A percentile compares a stretch with the other conserved stretches of the same genome.
Conservation (phyloP, 345 rosid genomes). For the Excoecaria agallocha region DNA sequence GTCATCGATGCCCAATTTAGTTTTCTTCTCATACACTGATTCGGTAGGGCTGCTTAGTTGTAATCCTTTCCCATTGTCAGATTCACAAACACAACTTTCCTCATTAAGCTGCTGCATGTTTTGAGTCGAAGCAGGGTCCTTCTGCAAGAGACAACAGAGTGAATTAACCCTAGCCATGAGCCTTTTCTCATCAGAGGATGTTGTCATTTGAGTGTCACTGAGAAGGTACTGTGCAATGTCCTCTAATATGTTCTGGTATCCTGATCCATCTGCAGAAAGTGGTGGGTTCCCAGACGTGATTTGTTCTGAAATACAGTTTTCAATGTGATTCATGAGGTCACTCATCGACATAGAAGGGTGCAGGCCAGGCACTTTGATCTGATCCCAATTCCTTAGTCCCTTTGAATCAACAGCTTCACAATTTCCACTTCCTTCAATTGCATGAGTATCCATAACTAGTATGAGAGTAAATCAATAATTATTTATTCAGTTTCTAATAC, state of each 20-base stretch:
- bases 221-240: conserved; percentile 82
- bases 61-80: conserved; percentile 33
- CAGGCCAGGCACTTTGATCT: conserved; percentile 83
- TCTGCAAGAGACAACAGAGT: conserved; percentile 89
- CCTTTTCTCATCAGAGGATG: conserved; percentile 81
- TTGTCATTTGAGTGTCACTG: conserved; percentile 63
- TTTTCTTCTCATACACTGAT: conserved; percentile 28
- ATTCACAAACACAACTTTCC: conserved; percentile 37
- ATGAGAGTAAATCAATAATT: conserved; percentile 19
- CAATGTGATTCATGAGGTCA: conserved; percentile 79
- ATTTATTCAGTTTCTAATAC: neutral
- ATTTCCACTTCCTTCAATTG: conserved; percentile 57
- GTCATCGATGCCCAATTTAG: conserved; percentile 28
- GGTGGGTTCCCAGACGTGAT: conserved; percentile 49
- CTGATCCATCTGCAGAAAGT: conserved; percentile 38
- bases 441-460: conserved; percentile 56
- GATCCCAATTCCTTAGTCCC: conserved; percentile 61
- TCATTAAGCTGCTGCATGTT: conserved; percentile 55
- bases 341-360: conserved; percentile 85
- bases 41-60: conserved; percentile 28
- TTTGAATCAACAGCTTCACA: conserved; percentile 61
- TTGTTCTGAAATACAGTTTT: conserved; percentile 65
- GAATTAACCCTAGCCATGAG: conserved; percentile 98
- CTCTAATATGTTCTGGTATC: conserved; percentile 56
- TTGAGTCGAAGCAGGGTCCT: conserved; percentile 49